Base-by-base conservation (phyloP, 1,284 basidiomycete species). In the Rhodotorula sp. region DNA sequence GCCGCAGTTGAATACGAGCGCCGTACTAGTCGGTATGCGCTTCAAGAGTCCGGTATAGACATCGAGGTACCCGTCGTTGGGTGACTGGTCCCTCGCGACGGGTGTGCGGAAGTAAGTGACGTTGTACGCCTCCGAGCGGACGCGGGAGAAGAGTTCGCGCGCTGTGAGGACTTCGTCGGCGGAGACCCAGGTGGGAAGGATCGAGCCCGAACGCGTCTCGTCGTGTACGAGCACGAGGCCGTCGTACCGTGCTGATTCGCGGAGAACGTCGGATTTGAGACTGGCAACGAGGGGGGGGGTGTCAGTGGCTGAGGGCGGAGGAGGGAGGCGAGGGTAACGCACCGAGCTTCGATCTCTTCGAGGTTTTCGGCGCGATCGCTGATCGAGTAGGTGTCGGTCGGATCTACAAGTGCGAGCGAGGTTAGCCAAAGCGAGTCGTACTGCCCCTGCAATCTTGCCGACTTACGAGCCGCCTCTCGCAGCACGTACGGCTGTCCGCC, bases 1-100 rank as follows among this genome's bases (percentile, higher is more conserved):
- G 52, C 96, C 95, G 79, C 96, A 98, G 67, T 92, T 95, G 80
- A 99, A 97, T 4, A 99, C 91, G 24, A 99, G 83, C 0, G 90
- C 88, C 76, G 77, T 99, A 89, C 58, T 94, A 87, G 20, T 86
- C 85, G 26, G 95, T 84, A 80, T 97, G 96, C 2, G 92, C 90
- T 64, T 52, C 31, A 73, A 61, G 11, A 70, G 34, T 0, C 57
- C 61, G 4, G 73, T 66, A 55, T 75, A 75, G 4, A 50, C 52
- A 80, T 99, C 96, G 22, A 98, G 86, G 79, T 96, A 96, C 77
- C 93, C 93, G 79, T 94, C 90, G 87, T 92, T 76, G 10, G 71
- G 63, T 48, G 66, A 69, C 57, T 71, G 72, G 77, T 94, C 89
- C 1, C 91, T 90, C 11, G 93, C 91, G 59, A 99, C 95, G 10